Evolutionary conservation across 345 rosid species (phyloP).

Genomic region (Schrenkiella parvula): DNA sequence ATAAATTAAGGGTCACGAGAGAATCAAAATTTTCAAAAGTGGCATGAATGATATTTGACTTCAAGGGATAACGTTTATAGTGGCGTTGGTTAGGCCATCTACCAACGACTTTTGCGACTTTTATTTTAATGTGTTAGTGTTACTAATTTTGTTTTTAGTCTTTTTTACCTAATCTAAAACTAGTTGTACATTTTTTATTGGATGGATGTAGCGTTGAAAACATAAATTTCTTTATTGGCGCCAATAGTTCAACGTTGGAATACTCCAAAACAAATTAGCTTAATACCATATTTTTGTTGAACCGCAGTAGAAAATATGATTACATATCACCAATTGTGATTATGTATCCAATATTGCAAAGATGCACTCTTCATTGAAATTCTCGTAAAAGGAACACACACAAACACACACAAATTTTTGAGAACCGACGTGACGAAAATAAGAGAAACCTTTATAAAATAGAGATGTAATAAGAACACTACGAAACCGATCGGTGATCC

Average conservation of each 20-base stretch:
- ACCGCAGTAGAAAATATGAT: not conserved
- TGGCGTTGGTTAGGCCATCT: slow-evolving; percentile 30
- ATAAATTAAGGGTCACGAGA: slow-evolving; percentile 11
- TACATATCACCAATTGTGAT: not conserved
- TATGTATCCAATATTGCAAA: not conserved
- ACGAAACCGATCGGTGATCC: not conserved
- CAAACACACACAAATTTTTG: not conserved
- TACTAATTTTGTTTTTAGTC: not conserved
- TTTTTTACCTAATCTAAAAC: not conserved
- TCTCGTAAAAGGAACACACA: not conserved
- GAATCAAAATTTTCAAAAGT: slow-evolving; percentile 23
- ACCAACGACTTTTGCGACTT: slow-evolving; percentile 8
- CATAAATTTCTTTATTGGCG: not conserved
- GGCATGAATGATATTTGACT: slow-evolving; percentile 27
- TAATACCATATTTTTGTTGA: not conserved
- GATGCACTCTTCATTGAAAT: not conserved
- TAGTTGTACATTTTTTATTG: not conserved
- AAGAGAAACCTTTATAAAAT: not conserved
- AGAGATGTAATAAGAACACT: not conserved
- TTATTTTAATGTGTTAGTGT: not conserved
- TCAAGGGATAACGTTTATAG: slow-evolving; percentile 1
- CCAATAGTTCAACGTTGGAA: not conserved
- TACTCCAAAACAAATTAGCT: not conserved
- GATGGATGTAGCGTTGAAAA: not conserved
- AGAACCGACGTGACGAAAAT: slow-evolving; percentile 5